Base-by-base conservation (phyloP, 495 filamentous ascomycete species). In the Sphaerosporella brunnea region DNA sequence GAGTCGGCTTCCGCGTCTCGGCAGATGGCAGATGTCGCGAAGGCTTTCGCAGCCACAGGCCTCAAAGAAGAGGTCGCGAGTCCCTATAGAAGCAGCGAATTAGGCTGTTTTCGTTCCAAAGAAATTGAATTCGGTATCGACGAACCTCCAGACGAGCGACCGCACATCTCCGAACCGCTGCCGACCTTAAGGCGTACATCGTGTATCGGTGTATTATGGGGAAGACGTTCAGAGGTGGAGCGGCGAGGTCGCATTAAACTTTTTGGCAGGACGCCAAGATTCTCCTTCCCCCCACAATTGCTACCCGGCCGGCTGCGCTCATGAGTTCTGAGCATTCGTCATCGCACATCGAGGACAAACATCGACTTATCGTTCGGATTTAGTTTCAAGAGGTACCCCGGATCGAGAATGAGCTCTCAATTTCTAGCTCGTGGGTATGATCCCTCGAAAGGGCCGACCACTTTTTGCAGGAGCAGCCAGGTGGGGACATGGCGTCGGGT, bases 121-220 rank as follows among this genome's bases (percentile, higher is more conserved):
- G 5, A 5, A 39, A 20, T 15, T 39, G n/a, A n/a, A n/a, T n/a
- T n/a, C n/a, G 36, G 28, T 26, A 19, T 15, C 21, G 23, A 25
- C 20, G 9, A 16, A 44, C 41, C 41, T 44, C 24, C 24, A 44
- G n/a, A 25, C 19, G 24, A 44, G 23, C 13, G 13, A 3, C 28
- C 8, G 41, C 41, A 25, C 23, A 26, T 19, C 41, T 18, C 11
- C 23, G 16, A 24, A 23, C 18, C 28, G 41, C 23, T 44, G 19
- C 19, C 28, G 41, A 30, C 21, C 41, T 13, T 19, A 44, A 23
- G 41, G 41, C 41, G 23, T 24, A 44, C 41, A 44, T 44, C 8
- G 24, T 44, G 23, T 40, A 13, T 13, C 21, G 18, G 21, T 13
- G 37, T 10, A 40, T 40, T 40, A 13, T 15, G 37, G 37, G 21